Percentiles rank a stretch among this genome's conserved stretches.
phyloP scores from a whole-genome alignment of 176 grass and related monocot genomes.

The Guadua angustifolia region DNA sequence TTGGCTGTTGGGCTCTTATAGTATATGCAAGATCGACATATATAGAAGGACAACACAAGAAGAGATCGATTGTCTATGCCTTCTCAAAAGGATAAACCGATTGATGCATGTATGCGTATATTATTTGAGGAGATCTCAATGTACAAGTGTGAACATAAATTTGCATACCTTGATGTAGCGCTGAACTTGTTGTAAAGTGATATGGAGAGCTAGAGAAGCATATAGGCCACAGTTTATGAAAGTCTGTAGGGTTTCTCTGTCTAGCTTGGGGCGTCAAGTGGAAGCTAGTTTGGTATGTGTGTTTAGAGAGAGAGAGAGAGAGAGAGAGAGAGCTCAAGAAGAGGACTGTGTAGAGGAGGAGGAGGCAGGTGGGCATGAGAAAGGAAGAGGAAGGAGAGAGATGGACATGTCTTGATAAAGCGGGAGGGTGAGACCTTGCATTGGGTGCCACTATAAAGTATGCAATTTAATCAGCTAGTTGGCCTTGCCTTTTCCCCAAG shows the following conservation, averaged over 20 bases:
- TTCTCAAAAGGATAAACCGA: conserved; percentile 9
- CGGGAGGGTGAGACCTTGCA: conserved; percentile 31
- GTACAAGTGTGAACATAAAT: conserved; percentile 11
- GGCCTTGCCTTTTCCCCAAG: conserved; percentile 32
- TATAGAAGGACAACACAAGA: conserved; percentile 13
- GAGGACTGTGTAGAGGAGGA: conserved; percentile 33
- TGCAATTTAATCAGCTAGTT: not conserved
- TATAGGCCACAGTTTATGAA: not conserved
- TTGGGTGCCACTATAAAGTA: conserved; percentile 42
- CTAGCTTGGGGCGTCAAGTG: not conserved
- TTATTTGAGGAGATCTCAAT: conserved; percentile 45
- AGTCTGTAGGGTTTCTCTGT: not conserved
- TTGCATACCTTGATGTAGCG: conserved; percentile 42
- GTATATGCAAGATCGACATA: not conserved
- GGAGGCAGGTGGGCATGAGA: conserved; percentile 55
- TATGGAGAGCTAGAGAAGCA: conserved; percentile 40
- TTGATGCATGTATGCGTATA: not conserved
- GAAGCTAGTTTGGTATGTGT: not conserved
- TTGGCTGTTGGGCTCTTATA: not conserved
- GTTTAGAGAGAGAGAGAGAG: not conserved
- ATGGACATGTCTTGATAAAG: conserved; percentile 36
- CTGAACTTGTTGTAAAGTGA: not conserved
- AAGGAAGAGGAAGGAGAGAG: conserved; percentile 38
- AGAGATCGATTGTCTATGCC: not conserved
- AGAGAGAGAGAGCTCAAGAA: conserved; percentile 33